Evolutionary conservation across 2,329 filamentous ascomycete genomes (phyloP).

Genomic region (Alternaria longipes): DNA sequence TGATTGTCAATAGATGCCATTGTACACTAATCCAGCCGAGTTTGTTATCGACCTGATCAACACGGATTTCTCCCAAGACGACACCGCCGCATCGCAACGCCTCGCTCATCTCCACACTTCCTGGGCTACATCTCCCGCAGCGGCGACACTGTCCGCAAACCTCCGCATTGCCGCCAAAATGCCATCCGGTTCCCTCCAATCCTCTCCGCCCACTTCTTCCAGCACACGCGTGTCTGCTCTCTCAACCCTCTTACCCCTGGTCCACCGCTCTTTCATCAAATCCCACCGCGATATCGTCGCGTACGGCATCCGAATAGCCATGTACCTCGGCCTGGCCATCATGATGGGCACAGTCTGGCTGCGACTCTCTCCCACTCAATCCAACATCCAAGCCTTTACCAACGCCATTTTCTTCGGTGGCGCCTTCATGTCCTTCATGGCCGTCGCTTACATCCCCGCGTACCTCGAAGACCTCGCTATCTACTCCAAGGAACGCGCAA

Average conservation of each 20-base stretch:
- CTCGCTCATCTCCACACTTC: conserved; percentile 63
- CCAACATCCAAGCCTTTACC: conserved; percentile 80
- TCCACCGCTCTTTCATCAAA: conserved; percentile 84
- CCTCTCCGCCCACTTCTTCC: neutral
- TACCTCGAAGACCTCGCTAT: conserved; percentile 80
- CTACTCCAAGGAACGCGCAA: conserved; percentile 80
- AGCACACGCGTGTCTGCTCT: conserved; percentile 54
- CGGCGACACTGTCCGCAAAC: conserved; percentile 32
- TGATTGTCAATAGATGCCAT: conserved; percentile 62
- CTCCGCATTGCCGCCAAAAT: conserved; percentile 32
- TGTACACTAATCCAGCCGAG: conserved; percentile 81
- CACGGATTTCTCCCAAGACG: conserved; percentile 72
- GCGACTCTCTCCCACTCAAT: conserved; percentile 72
- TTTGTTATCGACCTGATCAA: conserved; percentile 82
- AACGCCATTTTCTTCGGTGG: conserved; percentile 75
- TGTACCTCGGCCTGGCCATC: conserved; percentile 82
- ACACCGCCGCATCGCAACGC: conserved; percentile 57
- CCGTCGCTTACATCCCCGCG: conserved; percentile 81
- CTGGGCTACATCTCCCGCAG: conserved; percentile 63
- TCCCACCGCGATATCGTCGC: conserved; percentile 84
- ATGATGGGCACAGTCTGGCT: conserved; percentile 92
- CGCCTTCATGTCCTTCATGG: conserved; percentile 64
- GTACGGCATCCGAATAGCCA: conserved; percentile 82
- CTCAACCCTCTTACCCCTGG: conserved; percentile 68
- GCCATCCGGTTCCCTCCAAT: neutral